Evolutionary conservation across 352 stramenopile species (phyloP).

Genomic region (Phytophthora ohioensis): DNA sequence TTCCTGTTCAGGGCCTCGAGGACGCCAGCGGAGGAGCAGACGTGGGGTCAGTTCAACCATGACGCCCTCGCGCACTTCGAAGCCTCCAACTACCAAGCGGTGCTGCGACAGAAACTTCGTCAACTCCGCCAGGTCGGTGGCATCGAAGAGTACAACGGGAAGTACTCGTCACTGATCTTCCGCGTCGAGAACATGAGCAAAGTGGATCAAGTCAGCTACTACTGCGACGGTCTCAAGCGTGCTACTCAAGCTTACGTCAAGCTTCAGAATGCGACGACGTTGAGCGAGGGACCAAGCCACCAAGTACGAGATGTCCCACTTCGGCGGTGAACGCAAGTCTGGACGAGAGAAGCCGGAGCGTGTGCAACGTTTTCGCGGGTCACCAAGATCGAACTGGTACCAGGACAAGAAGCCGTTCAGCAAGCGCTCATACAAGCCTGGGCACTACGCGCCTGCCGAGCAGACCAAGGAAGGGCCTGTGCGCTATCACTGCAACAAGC

Average conservation of each 20-base stretch:
- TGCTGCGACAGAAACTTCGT: too few relatives aligned
- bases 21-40: slow-evolving; percentile 16
- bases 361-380: slow-evolving; percentile 2
- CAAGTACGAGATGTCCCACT: too few relatives aligned
- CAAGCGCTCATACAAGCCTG: slow-evolving; percentile 17
- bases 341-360: slow-evolving; percentile 13
- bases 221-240: slow-evolving; percentile 18
- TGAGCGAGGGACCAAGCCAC: slow-evolving; percentile 1
- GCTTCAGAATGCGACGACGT: slow-evolving; percentile 4
- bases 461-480: slow-evolving; percentile 16
- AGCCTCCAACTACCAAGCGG: slow-evolving; percentile 29
- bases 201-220: slow-evolving; percentile 7
- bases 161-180: too few relatives aligned
- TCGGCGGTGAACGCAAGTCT: background rate
- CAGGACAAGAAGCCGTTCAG: slow-evolving; percentile 19
- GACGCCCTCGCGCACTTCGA: slow-evolving; percentile 22
- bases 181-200: too few relatives aligned
- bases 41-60: slow-evolving; percentile 13
- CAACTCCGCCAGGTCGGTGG: too few relatives aligned
- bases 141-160: too few relatives aligned
- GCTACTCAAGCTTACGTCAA: slow-evolving; percentile 8
- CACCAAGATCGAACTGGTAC: background rate
- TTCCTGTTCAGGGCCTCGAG: slow-evolving; percentile 27
- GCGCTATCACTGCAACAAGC: slow-evolving; percentile 21
- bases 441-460: slow-evolving; percentile 3